phyloP scores from a whole-genome alignment of 2,329 filamentous ascomycete species.

The Triangularia setosa region DNA sequence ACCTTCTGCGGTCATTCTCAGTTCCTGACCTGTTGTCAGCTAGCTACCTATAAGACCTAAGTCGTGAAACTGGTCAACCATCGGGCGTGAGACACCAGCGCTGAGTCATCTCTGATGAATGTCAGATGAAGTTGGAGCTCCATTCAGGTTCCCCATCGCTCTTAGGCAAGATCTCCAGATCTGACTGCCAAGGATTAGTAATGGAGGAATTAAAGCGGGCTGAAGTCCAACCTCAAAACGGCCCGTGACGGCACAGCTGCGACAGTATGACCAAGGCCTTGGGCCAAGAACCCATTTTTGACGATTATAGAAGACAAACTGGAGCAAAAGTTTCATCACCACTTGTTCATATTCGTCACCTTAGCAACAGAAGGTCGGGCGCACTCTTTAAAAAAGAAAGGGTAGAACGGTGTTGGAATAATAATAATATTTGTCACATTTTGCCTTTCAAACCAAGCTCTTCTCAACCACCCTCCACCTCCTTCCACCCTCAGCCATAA shows the following conservation, averaged over 20 bases:
- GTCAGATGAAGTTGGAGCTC: not conserved
- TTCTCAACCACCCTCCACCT: slow-evolving; percentile 26
- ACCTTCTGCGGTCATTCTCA: not conserved
- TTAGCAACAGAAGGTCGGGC: too few species aligned
- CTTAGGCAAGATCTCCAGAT: not conserved
- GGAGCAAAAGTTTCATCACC: too few species aligned
- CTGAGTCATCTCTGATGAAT: not conserved
- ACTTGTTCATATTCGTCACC: too few species aligned
- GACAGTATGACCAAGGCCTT: not conserved
- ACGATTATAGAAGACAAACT: not conserved
- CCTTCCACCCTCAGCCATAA: slow-evolving; percentile 1
- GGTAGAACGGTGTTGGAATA: too few species aligned
- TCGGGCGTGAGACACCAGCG: not conserved
- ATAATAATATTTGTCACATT: too few species aligned
- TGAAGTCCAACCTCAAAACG: not conserved
- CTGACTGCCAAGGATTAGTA: not conserved
- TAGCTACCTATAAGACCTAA: too few species aligned
- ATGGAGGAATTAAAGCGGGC: not conserved
- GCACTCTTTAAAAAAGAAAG: too few species aligned
- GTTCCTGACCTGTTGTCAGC: not conserved
- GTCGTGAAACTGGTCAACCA: not conserved
- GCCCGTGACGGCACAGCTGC: not conserved
- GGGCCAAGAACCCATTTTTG: not conserved
- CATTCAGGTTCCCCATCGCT: not conserved
- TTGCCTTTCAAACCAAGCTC: not conserved